Conservation (phyloP, 2,329 filamentous ascomycete genomes). For the Pestalotiopsis fici region DNA sequence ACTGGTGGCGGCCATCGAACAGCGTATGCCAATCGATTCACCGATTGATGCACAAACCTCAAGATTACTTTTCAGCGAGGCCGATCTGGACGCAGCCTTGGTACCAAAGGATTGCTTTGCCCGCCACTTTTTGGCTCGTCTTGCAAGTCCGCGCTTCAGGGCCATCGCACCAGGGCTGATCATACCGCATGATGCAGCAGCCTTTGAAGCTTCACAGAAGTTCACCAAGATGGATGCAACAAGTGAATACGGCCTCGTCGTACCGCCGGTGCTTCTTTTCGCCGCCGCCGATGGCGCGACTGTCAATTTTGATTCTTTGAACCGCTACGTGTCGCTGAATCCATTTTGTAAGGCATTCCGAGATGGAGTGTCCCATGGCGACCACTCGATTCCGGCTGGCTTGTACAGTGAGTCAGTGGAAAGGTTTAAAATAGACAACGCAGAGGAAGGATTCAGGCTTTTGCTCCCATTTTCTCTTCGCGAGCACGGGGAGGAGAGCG, state of each 20-base stretch:
- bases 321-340: neutral
- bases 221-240: constrained; percentile 17
- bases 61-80: neutral
- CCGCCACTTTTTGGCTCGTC: constrained; percentile 20
- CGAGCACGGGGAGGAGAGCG: constrained; percentile 1
- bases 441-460: constrained; percentile 31
- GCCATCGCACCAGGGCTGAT: constrained; percentile 19
- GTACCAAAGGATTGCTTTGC: constrained; percentile 18
- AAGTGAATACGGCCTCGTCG: neutral
- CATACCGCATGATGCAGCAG: constrained; percentile 13
- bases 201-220: constrained; percentile 21
- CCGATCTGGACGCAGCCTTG: constrained; percentile 16
- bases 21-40: constrained; percentile 11
- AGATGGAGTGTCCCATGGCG: neutral
- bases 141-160: constrained; percentile 17
- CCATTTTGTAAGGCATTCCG: neutral
- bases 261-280: constrained; percentile 29
- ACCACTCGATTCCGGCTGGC: constrained; percentile 17
- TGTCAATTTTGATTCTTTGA: neutral
- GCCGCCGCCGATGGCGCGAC: constrained; percentile 9
- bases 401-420: constrained; percentile 28
- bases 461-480: constrained; percentile 19
- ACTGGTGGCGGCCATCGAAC: constrained; percentile 24
- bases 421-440: constrained; percentile 15
- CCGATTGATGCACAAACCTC: no score